Conservation (phyloP, 1,284 basidiomycete genomes). For the Gymnopus androsaceus region DNA sequence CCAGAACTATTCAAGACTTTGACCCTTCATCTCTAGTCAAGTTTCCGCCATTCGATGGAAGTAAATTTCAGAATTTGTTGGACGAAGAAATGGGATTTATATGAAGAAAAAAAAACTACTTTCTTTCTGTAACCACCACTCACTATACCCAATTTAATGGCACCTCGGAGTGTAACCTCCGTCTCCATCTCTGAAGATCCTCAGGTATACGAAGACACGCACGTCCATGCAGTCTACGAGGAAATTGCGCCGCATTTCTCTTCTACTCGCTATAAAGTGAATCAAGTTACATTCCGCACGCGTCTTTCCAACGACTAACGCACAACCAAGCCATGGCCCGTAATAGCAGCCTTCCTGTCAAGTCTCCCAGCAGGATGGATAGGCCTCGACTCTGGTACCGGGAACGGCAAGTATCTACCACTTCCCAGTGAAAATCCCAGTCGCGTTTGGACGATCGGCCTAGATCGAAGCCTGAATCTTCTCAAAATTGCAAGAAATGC, state of each 20-base stretch:
- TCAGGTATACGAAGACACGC: conserved; percentile 64
- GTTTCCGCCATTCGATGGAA: conserved; percentile 68
- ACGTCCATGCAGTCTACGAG: conserved; percentile 89
- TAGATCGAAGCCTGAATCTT: conserved; percentile 81
- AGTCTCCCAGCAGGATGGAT: conserved; percentile 77
- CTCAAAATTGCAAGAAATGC: conserved; percentile 73
- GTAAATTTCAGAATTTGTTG: conserved; percentile 62
- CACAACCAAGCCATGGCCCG: conserved; percentile 83
- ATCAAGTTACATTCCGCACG: background rate
- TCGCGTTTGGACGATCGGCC: conserved; percentile 72
- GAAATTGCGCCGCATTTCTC: conserved; percentile 92
- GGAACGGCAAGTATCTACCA: conserved; percentile 96
- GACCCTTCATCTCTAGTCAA: conserved; percentile 47
- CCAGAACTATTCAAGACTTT: conserved; percentile 50
- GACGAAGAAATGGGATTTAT: conserved; percentile 75
- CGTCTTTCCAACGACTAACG: conserved; percentile 10
- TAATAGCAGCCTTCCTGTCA: conserved; percentile 82
- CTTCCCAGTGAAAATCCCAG: conserved; percentile 60
- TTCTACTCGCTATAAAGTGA: conserved; percentile 89
- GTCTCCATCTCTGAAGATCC: conserved; percentile 48
- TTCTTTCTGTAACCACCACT: conserved; percentile 2
- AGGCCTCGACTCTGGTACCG: conserved; percentile 93
- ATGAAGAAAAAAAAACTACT: background rate
- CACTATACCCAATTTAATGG: conserved; percentile 24
- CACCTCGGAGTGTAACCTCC: conserved; percentile 40